These are phyloP conservation scores for Torrubiella hemipterigena DNA, from an alignment of 2,329 filamentous ascomycete genomes.

Conservation along the genomic window DNA sequence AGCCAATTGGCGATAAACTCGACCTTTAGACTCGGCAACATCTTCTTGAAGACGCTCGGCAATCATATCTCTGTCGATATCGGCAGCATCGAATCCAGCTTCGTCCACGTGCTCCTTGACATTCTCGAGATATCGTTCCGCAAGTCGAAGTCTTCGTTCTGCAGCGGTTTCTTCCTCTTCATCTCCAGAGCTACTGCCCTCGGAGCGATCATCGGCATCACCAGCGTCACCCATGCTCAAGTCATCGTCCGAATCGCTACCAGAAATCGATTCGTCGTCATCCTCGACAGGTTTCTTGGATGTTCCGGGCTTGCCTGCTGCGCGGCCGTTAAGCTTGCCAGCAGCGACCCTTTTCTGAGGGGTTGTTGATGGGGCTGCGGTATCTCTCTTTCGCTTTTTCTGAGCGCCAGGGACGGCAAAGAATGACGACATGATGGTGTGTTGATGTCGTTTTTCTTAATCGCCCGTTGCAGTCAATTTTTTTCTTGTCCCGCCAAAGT, in stretches of 20 bases:
- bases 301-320: conserved; percentile 25
- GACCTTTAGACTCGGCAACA: conserved; percentile 81
- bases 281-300: conserved; percentile 35
- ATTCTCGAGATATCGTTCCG: conserved; percentile 87
- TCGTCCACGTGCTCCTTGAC: conserved; percentile 74
- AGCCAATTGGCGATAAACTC: conserved; percentile 72
- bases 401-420: conserved; percentile 81
- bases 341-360: conserved; percentile 49
- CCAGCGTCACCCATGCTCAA: conserved; percentile 27
- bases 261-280: conserved; percentile 72
- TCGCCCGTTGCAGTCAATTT: conserved; percentile 15
- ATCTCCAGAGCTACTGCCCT: conserved; percentile 32
- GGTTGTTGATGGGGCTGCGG: conserved; percentile 36
- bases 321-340: conserved; percentile 28
- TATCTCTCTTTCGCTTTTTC: conserved; percentile 75
- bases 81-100: conserved; percentile 78
- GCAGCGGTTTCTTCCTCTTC: conserved; percentile 79
- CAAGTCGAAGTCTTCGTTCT: conserved; percentile 73
- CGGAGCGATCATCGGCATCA: conserved; percentile 30
- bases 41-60: conserved; percentile 85
- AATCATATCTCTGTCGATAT: conserved; percentile 86
- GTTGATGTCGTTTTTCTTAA: conserved; percentile 9
- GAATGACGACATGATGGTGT: conserved; percentile 72
- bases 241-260: conserved; percentile 64
- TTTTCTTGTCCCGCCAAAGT: conserved; percentile 12